Evolutionary conservation across 148 eudicot species (phyloP).

Genomic region (Euryodendron excelsum): DNA sequence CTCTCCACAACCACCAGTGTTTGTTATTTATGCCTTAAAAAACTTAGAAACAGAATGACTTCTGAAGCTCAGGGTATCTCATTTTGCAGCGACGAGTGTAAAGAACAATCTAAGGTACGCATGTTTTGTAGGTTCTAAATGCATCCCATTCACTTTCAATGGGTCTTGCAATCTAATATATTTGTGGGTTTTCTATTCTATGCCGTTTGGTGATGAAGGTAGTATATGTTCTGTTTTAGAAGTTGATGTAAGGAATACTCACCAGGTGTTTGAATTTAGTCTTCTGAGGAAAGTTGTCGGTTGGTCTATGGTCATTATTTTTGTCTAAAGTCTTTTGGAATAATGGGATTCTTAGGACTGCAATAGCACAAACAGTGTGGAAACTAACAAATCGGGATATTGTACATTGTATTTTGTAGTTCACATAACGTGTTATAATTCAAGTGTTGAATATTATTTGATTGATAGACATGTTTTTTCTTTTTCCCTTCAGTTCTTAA

Average conservation of each 20-base stretch:
- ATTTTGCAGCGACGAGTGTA: conserved; percentile 66
- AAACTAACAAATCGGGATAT: too few relatives aligned
- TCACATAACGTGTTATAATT: too few relatives aligned
- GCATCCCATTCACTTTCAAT: background rate
- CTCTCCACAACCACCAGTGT: conserved; percentile 36
- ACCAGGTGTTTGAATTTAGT: conserved; percentile 42
- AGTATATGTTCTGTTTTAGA: background rate
- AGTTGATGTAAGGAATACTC: conserved; percentile 16
- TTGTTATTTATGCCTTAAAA: conserved; percentile 71
- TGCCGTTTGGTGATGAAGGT: background rate
- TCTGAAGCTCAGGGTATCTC: conserved; percentile 15
- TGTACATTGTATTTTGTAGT: too few relatives aligned
- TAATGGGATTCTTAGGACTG: too few relatives aligned
- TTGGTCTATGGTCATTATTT: background rate
- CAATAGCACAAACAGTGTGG: too few relatives aligned
- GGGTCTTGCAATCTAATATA: background rate
- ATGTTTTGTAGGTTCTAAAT: too few relatives aligned
- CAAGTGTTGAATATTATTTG: too few relatives aligned
- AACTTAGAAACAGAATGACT: conserved; percentile 13
- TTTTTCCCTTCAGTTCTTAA: too few relatives aligned
- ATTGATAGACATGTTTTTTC: too few relatives aligned
- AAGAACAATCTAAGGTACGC: conserved; percentile 59
- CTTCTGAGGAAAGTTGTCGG: conserved; percentile 1
- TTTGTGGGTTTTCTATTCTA: too few relatives aligned
- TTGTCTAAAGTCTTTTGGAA: too few relatives aligned